Percentiles rank a stretch among this genome's conserved stretches.
Conservation (phyloP, 345 rosid species). For the Mangifera indica region DNA sequence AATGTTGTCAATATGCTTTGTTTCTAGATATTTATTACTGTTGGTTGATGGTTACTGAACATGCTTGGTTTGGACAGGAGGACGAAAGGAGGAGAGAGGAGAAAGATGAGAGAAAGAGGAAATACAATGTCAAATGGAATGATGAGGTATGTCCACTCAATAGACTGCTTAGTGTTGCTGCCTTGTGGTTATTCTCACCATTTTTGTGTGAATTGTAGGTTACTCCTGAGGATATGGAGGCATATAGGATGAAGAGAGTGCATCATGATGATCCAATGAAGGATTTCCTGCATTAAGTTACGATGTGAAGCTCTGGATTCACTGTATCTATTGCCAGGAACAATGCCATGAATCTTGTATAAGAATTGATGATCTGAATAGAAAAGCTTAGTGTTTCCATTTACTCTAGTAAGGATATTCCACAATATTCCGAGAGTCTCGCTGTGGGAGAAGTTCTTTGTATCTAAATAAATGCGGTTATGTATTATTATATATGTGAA, state of each 20-base stretch:
- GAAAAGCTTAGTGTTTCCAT: too few species aligned
- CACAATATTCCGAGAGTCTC: too few species aligned
- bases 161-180: too few species aligned
- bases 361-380: too few species aligned
- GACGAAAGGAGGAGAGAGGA: conserved; percentile 50
- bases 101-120: conserved; percentile 65
- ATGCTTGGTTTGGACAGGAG: conserved; percentile 41
- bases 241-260: conserved; percentile 68
- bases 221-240: conserved; percentile 77
- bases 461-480: too few species aligned
- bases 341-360: too few species aligned
- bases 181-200: background rate
- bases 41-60: background rate
- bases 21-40: background rate
- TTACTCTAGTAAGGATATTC: too few species aligned
- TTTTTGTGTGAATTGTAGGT: conserved; percentile 33
- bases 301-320: too few species aligned
- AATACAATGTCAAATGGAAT: conserved; percentile 54
- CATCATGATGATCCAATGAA: conserved; percentile 78
- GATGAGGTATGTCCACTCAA: conserved; percentile 44
- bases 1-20: background rate
- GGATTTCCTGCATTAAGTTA: conserved; percentile 36
- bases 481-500: too few species aligned
- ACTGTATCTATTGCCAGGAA: too few species aligned
- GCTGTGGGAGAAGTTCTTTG: too few species aligned